Percentiles rank a stretch among this genome's conserved stretches.
Evolutionary conservation across 148 eudicot genomes (phyloP).

Genomic region (Salicornia ramosissima): DNA sequence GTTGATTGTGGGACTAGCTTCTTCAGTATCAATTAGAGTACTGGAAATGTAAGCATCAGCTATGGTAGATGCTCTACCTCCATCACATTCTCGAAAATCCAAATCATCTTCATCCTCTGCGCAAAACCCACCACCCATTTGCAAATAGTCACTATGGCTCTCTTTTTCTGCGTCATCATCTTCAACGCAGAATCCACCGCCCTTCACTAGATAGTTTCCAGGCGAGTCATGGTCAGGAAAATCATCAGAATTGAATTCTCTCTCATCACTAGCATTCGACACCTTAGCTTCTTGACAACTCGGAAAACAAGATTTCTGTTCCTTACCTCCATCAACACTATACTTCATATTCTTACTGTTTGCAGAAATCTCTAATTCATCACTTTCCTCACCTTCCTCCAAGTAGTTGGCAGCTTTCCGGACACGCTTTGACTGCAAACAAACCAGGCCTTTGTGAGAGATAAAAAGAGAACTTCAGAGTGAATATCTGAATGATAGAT

Average conservation of each 20-base stretch:
- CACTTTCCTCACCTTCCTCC: conserved; percentile 37
- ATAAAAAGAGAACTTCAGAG: neutral
- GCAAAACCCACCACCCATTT: conserved; percentile 78
- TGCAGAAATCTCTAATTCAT: conserved; percentile 22
- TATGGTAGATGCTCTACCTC: neutral
- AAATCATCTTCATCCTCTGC: conserved; percentile 37
- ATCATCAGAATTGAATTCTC: conserved; percentile 19
- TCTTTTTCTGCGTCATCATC: conserved; percentile 25
- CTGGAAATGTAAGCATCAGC: conserved; percentile 8
- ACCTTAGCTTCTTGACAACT: conserved; percentile 13
- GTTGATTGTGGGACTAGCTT: conserved; percentile 7
- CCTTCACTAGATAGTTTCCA: conserved; percentile 30
- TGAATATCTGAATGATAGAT: neutral
- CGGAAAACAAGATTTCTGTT: conserved; percentile 23
- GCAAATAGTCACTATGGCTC: conserved; percentile 40
- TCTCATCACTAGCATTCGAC: conserved; percentile 9
- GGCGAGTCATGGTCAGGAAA: conserved; percentile 20
- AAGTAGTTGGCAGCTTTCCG: conserved; percentile 60
- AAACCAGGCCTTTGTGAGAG: neutral
- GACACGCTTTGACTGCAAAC: conserved; percentile 58
- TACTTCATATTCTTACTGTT: conserved; percentile 5
- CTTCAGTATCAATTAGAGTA: conserved; percentile 1
- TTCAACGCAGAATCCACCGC: conserved; percentile 43
- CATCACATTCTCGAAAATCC: conserved; percentile 17
- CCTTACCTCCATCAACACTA: conserved; percentile 20